Conservation (phyloP, 495 filamentous ascomycete species). For the Xylaria palmicola region DNA sequence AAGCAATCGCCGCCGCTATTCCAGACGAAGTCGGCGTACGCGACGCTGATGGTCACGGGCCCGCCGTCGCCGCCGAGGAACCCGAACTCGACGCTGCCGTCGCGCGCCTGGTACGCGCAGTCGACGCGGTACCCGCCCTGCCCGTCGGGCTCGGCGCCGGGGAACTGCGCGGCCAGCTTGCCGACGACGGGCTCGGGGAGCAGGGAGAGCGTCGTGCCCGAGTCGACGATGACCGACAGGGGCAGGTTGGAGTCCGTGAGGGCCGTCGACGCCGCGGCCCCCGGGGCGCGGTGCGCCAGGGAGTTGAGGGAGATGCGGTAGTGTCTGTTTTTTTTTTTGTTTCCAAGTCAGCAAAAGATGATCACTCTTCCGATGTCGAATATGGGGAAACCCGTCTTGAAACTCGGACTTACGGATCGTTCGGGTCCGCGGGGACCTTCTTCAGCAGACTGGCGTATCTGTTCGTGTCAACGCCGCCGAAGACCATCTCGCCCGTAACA, state of each 20-base stretch:
- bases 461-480: conserved; percentile 75
- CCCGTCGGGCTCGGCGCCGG: conserved; percentile 53
- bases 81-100: conserved; percentile 62
- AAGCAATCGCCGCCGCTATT: conserved; percentile 41
- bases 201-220: conserved; percentile 65
- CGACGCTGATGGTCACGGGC: conserved; percentile 54
- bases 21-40: conserved; percentile 66
- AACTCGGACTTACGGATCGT: conserved; percentile 27
- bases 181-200: conserved; percentile 59
- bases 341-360: no score
- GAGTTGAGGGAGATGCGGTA: conserved; percentile 57
- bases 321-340: conserved; percentile 32
- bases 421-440: conserved; percentile 40
- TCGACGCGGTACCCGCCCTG: conserved; percentile 56
- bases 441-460: conserved; percentile 65
- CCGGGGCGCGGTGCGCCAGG: conserved; percentile 47
- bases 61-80: conserved; percentile 41
- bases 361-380: no score
- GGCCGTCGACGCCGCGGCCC: not conserved
- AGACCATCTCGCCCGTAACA: conserved; percentile 68
- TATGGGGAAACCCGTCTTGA: no score
- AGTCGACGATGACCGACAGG: conserved; percentile 63
- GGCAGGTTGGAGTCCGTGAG: conserved; percentile 35
- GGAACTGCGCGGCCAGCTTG: conserved; percentile 48
- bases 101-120: conserved; percentile 54